Evolutionary conservation across 345 rosid species (phyloP).

Genomic region (Arabidopsis suecica): DNA sequence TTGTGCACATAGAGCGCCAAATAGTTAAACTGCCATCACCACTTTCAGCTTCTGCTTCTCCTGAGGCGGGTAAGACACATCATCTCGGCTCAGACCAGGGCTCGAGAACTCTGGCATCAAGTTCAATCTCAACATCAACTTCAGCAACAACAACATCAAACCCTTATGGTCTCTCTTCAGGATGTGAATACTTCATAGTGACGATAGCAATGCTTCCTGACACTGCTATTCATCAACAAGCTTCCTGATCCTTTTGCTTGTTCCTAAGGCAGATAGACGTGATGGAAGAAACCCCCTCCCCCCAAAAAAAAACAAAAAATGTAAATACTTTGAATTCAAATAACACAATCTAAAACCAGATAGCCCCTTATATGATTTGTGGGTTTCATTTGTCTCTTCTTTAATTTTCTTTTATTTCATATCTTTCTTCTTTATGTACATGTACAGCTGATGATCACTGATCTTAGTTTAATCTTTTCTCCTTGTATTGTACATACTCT

Average conservation of each 20-base stretch:
- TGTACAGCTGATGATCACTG: slow-evolving; percentile 58
- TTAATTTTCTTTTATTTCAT: slow-evolving; percentile 19
- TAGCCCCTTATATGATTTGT: slow-evolving; percentile 34
- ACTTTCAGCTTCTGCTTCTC: slow-evolving; percentile 49
- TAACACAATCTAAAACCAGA: slow-evolving; percentile 34
- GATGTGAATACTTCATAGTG: slow-evolving; percentile 91
- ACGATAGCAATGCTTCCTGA: slow-evolving; percentile 98
- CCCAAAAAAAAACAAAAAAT: slow-evolving; percentile 19
- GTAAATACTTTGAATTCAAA: slow-evolving; percentile 31
- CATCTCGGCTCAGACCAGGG: slow-evolving; percentile 55
- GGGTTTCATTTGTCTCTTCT: slow-evolving; percentile 26
- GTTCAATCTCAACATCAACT: slow-evolving; percentile 42
- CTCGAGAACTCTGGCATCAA: slow-evolving; percentile 61
- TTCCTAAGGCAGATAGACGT: slow-evolving; percentile 68
- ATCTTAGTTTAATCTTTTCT: slow-evolving; percentile 46
- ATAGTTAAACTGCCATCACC: slow-evolving; percentile 56
- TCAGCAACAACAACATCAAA: slow-evolving; percentile 54
- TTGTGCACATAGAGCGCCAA: slow-evolving; percentile 93
- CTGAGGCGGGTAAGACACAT: slow-evolving; percentile 54
- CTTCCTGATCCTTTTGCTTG: slow-evolving; percentile 85
- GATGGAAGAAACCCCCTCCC: slow-evolving; percentile 70
- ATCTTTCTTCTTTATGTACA: slow-evolving; percentile 53
- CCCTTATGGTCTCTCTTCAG: slow-evolving; percentile 81
- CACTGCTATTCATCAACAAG: slow-evolving; percentile 66
- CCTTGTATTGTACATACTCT: slow-evolving; percentile 54